phyloP scores from a whole-genome alignment of 1,139 yeast genomes.

The Sugiyamaella sp. region DNA sequence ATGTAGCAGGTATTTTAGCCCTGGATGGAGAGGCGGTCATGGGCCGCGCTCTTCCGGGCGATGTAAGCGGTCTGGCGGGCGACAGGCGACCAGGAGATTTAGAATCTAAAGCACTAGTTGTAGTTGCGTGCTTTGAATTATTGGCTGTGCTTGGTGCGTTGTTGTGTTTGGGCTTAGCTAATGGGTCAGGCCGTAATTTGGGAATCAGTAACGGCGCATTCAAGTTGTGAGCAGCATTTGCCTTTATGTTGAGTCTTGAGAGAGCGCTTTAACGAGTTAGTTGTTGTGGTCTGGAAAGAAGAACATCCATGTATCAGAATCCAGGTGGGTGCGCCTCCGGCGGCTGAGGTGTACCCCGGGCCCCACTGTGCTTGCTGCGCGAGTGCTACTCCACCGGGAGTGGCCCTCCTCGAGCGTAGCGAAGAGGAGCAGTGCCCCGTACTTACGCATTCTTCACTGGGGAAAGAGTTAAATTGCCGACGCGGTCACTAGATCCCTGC shows the following conservation, averaged over 20 bases:
- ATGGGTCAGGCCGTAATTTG: conserved; percentile 12
- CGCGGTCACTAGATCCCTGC: conserved; percentile 21
- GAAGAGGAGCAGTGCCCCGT: no score
- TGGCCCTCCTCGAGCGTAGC: no score
- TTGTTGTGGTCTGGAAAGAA: neutral
- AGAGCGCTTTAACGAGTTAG: conserved; percentile 4
- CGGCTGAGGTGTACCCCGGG: no score
- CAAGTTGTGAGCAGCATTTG: neutral
- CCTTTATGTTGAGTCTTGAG: conserved; percentile 2
- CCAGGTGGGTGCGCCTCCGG: no score
- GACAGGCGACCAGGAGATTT: conserved; percentile 1
- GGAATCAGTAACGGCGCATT: conserved; percentile 6
- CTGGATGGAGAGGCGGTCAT: neutral
- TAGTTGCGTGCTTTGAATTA: no score
- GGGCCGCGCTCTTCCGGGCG: conserved; percentile 1
- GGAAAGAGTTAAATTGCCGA: conserved; percentile 13
- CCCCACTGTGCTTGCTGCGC: no score
- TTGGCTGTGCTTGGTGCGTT: no score
- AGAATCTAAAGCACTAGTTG: neutral
- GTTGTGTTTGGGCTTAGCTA: neutral
- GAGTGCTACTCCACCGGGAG: no score
- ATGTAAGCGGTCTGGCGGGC: conserved; percentile 1
- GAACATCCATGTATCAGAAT: no score
- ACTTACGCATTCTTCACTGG: conserved; percentile 23
- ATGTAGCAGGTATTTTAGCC: neutral